Evolutionary conservation across 805 yeast genomes (phyloP).

Genomic region (Sporopachydermia lactativora): DNA sequence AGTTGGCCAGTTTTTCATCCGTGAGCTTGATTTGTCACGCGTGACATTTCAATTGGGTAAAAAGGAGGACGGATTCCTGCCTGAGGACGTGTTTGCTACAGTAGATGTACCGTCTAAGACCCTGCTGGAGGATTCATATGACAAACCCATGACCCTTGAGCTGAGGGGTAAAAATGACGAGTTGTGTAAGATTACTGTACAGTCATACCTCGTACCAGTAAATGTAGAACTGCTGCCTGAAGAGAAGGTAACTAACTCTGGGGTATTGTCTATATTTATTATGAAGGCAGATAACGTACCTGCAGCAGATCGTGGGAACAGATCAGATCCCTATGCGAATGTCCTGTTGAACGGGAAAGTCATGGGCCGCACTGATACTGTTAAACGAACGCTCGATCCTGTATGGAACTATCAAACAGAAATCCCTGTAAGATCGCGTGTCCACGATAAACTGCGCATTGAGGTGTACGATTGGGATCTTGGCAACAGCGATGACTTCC

Average conservation of each 20-base stretch:
- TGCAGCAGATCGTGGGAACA: slow-evolving; percentile 84
- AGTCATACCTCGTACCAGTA: slow-evolving; percentile 72
- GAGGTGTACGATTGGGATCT: slow-evolving; percentile 84
- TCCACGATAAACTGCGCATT: slow-evolving; percentile 41
- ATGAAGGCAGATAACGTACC: slow-evolving; percentile 53
- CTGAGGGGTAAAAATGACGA: slow-evolving; percentile 39
- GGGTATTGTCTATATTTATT: slow-evolving; percentile 48
- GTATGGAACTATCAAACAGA: slow-evolving; percentile 63
- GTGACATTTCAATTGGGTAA: slow-evolving; percentile 48
- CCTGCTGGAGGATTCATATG: slow-evolving; percentile 50
- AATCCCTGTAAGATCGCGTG: slow-evolving; percentile 45
- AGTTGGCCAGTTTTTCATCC: slow-evolving; percentile 63
- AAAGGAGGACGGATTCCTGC: slow-evolving; percentile 37
- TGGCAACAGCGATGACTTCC: slow-evolving; percentile 72
- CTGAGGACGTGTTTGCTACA: slow-evolving; percentile 46
- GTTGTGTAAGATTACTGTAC: slow-evolving; percentile 32
- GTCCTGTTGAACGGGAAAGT: slow-evolving; percentile 50
- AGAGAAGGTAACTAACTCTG: slow-evolving; percentile 66
- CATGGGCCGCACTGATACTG: slow-evolving; percentile 61
- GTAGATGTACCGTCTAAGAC: slow-evolving; percentile 51
- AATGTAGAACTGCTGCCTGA: slow-evolving; percentile 46
- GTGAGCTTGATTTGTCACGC: slow-evolving; percentile 64
- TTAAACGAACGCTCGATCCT: slow-evolving; percentile 85
- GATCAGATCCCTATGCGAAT: slow-evolving; percentile 81
- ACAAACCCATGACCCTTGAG: slow-evolving; percentile 40